These are phyloP conservation scores for Beauveria varroae DNA, from an alignment of 2,329 filamentous ascomycete species.

Conservation along the genomic window DNA sequence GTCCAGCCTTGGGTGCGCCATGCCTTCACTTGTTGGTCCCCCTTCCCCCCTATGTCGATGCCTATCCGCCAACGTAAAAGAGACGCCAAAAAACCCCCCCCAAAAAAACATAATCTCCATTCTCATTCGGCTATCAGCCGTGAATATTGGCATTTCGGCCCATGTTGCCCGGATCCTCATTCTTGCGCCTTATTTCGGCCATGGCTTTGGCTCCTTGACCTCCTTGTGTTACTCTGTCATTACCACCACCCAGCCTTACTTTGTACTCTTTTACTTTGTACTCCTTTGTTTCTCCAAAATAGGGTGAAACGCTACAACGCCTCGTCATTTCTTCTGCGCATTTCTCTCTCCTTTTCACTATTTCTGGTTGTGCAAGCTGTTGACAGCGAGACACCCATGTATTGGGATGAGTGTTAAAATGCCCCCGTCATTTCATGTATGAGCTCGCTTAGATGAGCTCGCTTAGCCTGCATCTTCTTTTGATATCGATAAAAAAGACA, in stretches of 20 bases:
- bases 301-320: background rate
- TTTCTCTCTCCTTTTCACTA: too few species aligned
- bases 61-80: too few species aligned
- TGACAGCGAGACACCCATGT: too few species aligned
- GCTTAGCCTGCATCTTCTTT: too few species aligned
- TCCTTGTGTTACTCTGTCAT: slow-evolving; percentile 1
- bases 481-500: too few species aligned
- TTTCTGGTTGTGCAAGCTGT: too few species aligned
- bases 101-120: background rate
- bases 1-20: background rate
- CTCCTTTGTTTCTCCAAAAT: background rate
- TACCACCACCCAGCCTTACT: background rate
- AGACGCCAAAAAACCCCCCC: too few species aligned
- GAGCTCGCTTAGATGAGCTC: too few species aligned
- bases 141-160: background rate
- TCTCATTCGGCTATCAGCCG: too few species aligned
- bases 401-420: too few species aligned
- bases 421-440: too few species aligned
- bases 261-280: background rate
- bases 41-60: too few species aligned
- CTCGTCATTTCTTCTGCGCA: background rate
- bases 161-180: background rate
- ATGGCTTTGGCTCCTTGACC: background rate
- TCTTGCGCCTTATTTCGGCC: background rate
- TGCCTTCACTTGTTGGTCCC: background rate